Evolutionary conservation across 306 rosid species (phyloP), one percentile per base, ranked within the genome.

Genomic region (Prunus mongolica): DNA sequence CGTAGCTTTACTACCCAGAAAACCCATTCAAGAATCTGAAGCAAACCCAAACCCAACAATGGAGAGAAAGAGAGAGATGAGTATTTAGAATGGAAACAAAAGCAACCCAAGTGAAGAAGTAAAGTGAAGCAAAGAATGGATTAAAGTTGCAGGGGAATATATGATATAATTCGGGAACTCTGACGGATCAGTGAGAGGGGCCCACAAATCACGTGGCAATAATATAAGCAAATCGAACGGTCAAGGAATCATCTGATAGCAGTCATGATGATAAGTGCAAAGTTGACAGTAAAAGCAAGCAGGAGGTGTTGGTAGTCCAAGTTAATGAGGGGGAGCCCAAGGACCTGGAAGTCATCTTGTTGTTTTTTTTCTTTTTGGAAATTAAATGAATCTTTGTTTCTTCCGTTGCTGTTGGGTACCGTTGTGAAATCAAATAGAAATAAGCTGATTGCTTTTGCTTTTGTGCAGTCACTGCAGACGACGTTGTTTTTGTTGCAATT

Each of bases 141-240:
- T 78, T 78, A 79, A 83, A 85, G 89, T 80, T 83, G 85, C 76
- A 73, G 58, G 83, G 81, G 86, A 78, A 88, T 81, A 83, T 74
- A 87, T 68, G 57, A 22, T 22, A 18, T 3, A 46, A 25, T 71
- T 8, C 24, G 3, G 15, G 10, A 24, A 49, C n/a, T 46, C 10
- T 12, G 55, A 28, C 27, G 66, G 50, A 63, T 10, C 56, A 44
- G 38, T 51, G 69, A 66, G 65, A 19, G 72, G 79, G 65, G 14
- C 88, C 83, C 86, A 87, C 75, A 54, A 8, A 71, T 71, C 89
- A 91, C 93, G 91, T 88, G 97, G 88, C 87, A 80, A 76, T 80
- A 13, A 82, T 60, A 68, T 18, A 44, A 73, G 86, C 45, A 71
- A 71, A 87, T 87, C 90, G 14, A 81, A 86, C 88, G 93, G 90